These are phyloP conservation scores for Citrullus colocynthis DNA, from an alignment of 306 rosid genomes.

Conservation along the genomic window DNA sequence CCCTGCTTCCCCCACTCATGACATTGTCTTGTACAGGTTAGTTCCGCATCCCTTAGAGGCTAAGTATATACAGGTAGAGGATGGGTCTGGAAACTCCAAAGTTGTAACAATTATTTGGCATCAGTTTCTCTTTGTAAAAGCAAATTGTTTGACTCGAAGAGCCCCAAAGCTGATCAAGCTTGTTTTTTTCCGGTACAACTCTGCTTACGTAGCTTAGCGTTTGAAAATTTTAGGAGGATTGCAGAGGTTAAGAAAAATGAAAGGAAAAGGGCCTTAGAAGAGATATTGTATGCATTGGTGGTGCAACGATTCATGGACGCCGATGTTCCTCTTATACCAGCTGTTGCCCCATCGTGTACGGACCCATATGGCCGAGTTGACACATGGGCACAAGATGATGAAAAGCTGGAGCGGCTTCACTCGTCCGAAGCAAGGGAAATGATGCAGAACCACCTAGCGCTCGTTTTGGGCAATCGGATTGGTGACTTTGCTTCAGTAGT, in stretches of 20 bases:
- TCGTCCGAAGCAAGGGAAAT: slow-evolving; percentile 71
- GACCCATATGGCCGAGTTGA: slow-evolving; percentile 45
- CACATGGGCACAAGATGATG: slow-evolving; percentile 56
- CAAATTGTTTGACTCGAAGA: too few species aligned
- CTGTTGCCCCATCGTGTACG: slow-evolving; percentile 10
- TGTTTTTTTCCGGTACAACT: too few species aligned
- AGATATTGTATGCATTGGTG: slow-evolving; percentile 64
- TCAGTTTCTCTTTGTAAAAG: too few species aligned
- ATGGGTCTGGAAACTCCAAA: too few species aligned
- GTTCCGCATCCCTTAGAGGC: too few species aligned
- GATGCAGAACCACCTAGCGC: slow-evolving; percentile 68
- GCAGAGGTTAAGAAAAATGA: slow-evolving; percentile 79
- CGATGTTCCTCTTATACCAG: slow-evolving; percentile 42
- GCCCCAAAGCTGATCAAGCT: too few species aligned
- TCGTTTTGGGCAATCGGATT: slow-evolving; percentile 49
- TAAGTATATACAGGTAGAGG: too few species aligned
- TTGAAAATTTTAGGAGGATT: slow-evolving; percentile 52
- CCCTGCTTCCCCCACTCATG: slow-evolving; percentile 35
- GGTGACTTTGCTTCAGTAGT: slow-evolving; percentile 56
- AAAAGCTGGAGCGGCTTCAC: slow-evolving; percentile 55
- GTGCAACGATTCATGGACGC: slow-evolving; percentile 87
- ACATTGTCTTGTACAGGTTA: slow-evolving; percentile 68
- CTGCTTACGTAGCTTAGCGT: not conserved
- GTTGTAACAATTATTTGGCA: too few species aligned
- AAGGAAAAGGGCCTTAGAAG: slow-evolving; percentile 62